A percentile compares a stretch with the other conserved stretches of the same genome.
phyloP scores from a whole-genome alignment of 2,329 filamentous ascomycete genomes.

The Alternaria gaisen region DNA sequence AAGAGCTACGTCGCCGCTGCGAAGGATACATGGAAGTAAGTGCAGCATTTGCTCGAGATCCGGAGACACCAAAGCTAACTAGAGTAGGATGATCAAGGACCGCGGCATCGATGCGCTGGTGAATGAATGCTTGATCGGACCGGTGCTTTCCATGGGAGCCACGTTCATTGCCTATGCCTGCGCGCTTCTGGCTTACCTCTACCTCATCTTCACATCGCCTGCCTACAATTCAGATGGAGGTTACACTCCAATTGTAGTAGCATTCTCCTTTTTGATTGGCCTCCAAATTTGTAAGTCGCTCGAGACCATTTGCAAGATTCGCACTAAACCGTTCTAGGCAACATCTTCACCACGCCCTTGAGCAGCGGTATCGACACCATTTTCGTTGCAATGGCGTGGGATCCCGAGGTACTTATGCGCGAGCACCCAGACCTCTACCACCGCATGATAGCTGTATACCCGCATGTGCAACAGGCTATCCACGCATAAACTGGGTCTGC shows the following conservation, averaged over 20 bases:
- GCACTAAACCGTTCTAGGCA: slow-evolving; percentile 52
- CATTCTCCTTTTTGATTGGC: slow-evolving; percentile 88
- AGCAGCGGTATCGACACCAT: slow-evolving; percentile 90
- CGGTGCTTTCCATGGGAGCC: slow-evolving; percentile 74
- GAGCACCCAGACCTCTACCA: slow-evolving; percentile 85
- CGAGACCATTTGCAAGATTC: neutral
- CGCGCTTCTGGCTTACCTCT: slow-evolving; percentile 84
- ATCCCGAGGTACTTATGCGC: slow-evolving; percentile 75
- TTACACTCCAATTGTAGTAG: slow-evolving; percentile 81
- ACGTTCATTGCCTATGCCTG: slow-evolving; percentile 86
- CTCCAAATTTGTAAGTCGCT: slow-evolving; percentile 78
- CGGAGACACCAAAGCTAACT: slow-evolving; percentile 20
- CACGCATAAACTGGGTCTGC: slow-evolving; percentile 56
- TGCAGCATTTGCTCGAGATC: slow-evolving; percentile 16
- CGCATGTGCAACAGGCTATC: slow-evolving; percentile 81
- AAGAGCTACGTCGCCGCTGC: slow-evolving; percentile 86
- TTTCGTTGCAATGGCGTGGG: slow-evolving; percentile 79
- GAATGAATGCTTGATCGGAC: slow-evolving; percentile 80
- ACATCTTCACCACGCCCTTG: slow-evolving; percentile 88
- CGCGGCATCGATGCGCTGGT: slow-evolving; percentile 89
- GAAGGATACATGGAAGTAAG: slow-evolving; percentile 82
- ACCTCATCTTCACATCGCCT: slow-evolving; percentile 82
- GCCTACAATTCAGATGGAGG: slow-evolving; percentile 73
- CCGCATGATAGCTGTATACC: slow-evolving; percentile 82
- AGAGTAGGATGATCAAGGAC: slow-evolving; percentile 78